A percentile compares a stretch with the other conserved stretches of the same genome.
Conservation (phyloP, 495 filamentous ascomycete species). For the Penicillium samsonianum region DNA sequence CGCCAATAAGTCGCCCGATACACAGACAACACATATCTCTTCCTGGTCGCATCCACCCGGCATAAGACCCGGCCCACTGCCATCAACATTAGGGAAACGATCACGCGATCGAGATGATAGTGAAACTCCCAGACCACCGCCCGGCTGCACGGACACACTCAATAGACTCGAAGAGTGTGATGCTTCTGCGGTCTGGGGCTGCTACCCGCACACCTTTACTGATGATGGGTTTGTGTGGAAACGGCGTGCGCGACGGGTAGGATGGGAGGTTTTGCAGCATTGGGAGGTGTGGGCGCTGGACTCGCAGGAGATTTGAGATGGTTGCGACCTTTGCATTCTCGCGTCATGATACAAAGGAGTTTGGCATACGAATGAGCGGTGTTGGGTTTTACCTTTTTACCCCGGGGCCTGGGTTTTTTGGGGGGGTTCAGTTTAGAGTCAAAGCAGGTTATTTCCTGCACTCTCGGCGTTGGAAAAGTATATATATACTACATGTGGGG, state of each 20-base stretch:
- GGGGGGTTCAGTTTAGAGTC: not conserved
- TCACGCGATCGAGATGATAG: constrained; percentile 23
- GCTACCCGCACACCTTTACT: constrained; percentile 5
- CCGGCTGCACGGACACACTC: not conserved
- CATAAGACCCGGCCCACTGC: constrained; percentile 1
- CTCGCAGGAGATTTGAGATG: constrained; percentile 39
- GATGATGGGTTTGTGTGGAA: constrained; percentile 30
- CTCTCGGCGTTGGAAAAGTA: constrained; percentile 11
- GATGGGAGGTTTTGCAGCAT: constrained; percentile 44
- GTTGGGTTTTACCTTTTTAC: not conserved
- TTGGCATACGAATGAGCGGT: constrained; percentile 1
- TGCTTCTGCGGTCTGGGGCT: not conserved
- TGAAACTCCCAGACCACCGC: not conserved
- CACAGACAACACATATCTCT: not conserved
- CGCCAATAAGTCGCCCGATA: not conserved
- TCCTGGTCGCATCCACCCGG: not conserved
- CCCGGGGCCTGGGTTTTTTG: not conserved
- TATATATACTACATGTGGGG: constrained; percentile 5
- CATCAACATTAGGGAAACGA: constrained; percentile 34
- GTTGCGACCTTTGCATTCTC: not conserved
- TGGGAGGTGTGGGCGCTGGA: constrained; percentile 51
- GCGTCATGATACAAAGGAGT: constrained; percentile 8
- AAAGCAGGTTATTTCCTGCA: not conserved
- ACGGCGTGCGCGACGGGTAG: constrained; percentile 37
- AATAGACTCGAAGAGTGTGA: not conserved